Evolutionary conservation across 352 stramenopile species (phyloP), one percentile per base, ranked within the genome.

Genomic region (Pythium oligandrum): DNA sequence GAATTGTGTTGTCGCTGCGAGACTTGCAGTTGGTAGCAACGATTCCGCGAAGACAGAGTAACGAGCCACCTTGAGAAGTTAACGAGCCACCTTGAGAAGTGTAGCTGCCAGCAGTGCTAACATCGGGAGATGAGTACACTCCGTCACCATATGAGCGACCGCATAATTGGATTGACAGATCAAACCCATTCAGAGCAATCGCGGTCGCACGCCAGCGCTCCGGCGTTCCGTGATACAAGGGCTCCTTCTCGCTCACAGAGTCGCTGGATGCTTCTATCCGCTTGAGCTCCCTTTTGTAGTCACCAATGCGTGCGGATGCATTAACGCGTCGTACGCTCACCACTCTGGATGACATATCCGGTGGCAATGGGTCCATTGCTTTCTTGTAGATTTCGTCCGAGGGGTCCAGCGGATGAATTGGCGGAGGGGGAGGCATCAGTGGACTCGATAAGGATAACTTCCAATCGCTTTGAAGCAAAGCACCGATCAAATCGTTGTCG

Each of bases 141-240:
- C 61, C 61, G 32, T 64, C 36, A 0, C 61, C 61, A 6, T 37
- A 10, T 2, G 55, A 40, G 45, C 61, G 44, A 17, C 61, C 61
- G 17, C 26, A n/a, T 3, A 63, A 36, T 35, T 26, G 11, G 26
- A 60, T 55, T 11, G 31, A 53, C 9, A 64, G 9, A 43, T 68
- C 52, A 39, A 68, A 68, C 1, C 61, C 61, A n/a, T 59, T 63
- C 26, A 60, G 10, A 2, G 61, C 61, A 35, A 68, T 68, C 5
- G 55, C 61, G 5, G 55, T 61, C 7, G 61, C 61, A 1, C 61
- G 49, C 61, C 61, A 68, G 6, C 51, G 61, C 44, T 68, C 50
- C 1, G 62, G 62, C 3, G 62, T 70, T 1, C 62, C 62, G 39
- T 70, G 62, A 12, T 47, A 70, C 0, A 70, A 36, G 5, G 62